Conservation (phyloP, 139 green algal species). For the Tetratostichococcus sp. region DNA sequence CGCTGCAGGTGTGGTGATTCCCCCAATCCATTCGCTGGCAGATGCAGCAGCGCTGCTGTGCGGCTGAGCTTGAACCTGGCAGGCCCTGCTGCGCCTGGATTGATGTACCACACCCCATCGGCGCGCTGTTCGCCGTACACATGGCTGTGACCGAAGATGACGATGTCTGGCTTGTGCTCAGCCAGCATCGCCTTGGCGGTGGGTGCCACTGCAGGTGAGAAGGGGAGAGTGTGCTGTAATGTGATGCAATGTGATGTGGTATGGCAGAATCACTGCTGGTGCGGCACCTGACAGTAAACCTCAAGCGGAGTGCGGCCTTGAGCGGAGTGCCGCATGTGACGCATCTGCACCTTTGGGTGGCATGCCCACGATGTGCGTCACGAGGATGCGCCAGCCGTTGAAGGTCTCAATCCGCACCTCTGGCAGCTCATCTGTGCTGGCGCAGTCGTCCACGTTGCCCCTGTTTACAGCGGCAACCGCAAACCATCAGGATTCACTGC, state of each 20-base stretch:
- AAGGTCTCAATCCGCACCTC: slow-evolving; percentile 10
- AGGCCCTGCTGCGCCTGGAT: slow-evolving; percentile 35
- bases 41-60: slow-evolving; percentile 15
- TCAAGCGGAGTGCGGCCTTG: no score
- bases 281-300: no score
- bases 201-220: not conserved
- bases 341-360: slow-evolving; percentile 22
- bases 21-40: slow-evolving; percentile 2
- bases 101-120: slow-evolving; percentile 14
- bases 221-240: not conserved
- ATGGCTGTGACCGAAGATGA: slow-evolving; percentile 42
- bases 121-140: slow-evolving; percentile 1
- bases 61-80: slow-evolving; percentile 33
- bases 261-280: no score
- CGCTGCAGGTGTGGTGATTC: not conserved
- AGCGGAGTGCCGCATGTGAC: no score
- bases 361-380: slow-evolving; percentile 27
- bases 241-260: no score
- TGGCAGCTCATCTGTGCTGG: not conserved
- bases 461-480: not conserved
- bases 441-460: slow-evolving; percentile 32
- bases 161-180: slow-evolving; percentile 18
- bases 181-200: slow-evolving; percentile 13
- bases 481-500: no score
- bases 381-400: slow-evolving; percentile 26